phyloP scores from a whole-genome alignment of 768 basidiomycete species.

The Termitomyces sp. region DNA sequence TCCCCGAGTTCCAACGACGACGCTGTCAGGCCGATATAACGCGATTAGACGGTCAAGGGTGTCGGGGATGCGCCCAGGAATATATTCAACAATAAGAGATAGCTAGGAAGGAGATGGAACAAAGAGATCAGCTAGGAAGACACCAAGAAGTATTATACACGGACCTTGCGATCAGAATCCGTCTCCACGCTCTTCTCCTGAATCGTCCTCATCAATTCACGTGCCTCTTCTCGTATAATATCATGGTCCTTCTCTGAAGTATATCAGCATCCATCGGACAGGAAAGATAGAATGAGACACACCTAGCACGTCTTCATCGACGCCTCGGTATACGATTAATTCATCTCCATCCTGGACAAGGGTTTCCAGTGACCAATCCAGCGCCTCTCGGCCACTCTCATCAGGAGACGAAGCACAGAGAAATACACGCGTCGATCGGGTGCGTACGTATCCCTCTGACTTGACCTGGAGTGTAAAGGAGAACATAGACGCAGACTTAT shows the following conservation, averaged over 20 bases:
- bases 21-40: conserved; percentile 84
- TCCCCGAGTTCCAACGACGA: conserved; percentile 91
- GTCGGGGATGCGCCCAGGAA: conserved; percentile 85
- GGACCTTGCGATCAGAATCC: conserved; percentile 71
- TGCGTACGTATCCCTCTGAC: conserved; percentile 72
- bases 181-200: conserved; percentile 75
- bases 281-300: conserved; percentile 15
- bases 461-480: conserved; percentile 84
- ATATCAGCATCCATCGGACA: background rate
- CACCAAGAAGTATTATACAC: conserved; percentile 6
- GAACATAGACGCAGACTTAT: conserved; percentile 77
- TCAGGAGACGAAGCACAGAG: conserved; percentile 85
- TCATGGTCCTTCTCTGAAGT: conserved; percentile 68
- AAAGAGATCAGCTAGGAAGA: background rate
- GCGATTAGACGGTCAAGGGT: conserved; percentile 91
- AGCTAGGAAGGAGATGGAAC: conserved; percentile 36
- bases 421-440: conserved; percentile 77
- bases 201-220: conserved; percentile 72
- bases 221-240: conserved; percentile 77
- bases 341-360: conserved; percentile 90
- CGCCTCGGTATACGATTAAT: conserved; percentile 84
- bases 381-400: conserved; percentile 81
- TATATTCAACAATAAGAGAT: conserved; percentile 89
- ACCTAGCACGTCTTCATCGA: conserved; percentile 86
- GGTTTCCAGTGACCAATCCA: conserved; percentile 88